Evolutionary conservation across 192 early-diverging fungal genomes (phyloP), one percentile per base, ranked within the genome.

Genomic region (Coemansia sp.): DNA sequence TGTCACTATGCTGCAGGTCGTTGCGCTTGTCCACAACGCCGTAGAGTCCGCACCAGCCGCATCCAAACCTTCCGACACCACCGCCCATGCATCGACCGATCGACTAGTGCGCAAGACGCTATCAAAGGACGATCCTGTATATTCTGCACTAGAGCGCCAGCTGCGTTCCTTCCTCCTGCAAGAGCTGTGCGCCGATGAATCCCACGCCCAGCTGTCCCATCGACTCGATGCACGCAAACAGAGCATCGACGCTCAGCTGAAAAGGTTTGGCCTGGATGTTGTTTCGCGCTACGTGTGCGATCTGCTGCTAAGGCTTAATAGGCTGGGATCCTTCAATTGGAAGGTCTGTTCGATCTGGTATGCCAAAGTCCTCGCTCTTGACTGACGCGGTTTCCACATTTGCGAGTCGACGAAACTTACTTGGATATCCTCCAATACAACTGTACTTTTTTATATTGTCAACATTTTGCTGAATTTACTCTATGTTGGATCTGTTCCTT

Each of bases 271-370:
- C 5, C 61, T 77, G 45, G 34, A 53, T 1, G 47, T 57, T 3
- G 65, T 70, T 19, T 29, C 66, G 19, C 57, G 25, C n/a, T 48
- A 63, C 7, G 53, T 70, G 3, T 56, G 36, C 20, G 38, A 23
- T 9, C 33, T 77, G 50, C 44, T 71, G 15, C 23, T 59, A 33
- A 52, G 61, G 34, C 65, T 70, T 0, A 61, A 50, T 37, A 60
- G 64, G 23, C 68, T 77, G 40, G 65, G 68, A 30, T 31, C 53
- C n/a, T 67, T 77, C 22, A 77, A 77, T 55, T 77, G 74, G 74
- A 64, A 71, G 50, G 74, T 77, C 1, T 65, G 63, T 58, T 59
- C 60, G 14, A 36, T 36, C 23, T 77, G 74, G 74, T 77, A 77
- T 29, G 47, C 57, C n/a, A 69, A 70, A 50, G 64, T 54, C 2